Evolutionary conservation across 352 stramenopile genomes (phyloP), one percentile per base, ranked within the genome.

Genomic region (Pythium rishiriense): DNA sequence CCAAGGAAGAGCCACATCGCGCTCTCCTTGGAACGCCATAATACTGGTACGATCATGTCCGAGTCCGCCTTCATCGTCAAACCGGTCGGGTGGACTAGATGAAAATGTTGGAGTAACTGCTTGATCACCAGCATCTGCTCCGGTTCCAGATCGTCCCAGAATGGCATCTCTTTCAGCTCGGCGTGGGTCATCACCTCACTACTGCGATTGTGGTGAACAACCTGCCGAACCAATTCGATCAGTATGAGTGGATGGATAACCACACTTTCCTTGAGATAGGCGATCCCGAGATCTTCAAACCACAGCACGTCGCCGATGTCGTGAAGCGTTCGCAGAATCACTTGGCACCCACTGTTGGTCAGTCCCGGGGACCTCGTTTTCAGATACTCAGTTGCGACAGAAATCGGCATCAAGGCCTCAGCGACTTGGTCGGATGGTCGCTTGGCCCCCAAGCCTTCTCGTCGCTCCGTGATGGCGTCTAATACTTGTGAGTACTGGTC

Each of bases 121-220:
- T 75, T 75, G 29, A 75, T 41, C 14, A 50, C 50, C 24, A 69
- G 31, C 42, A 60, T 65, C 11, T 51, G 51, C 12, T 66, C 14
- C 1, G 35, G 24, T 12, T 69, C 28, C 7, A 62, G 3, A 22
- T 62, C n/a, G 29, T 46, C 19, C 55, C 55, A 62, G 25, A 47
- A 56, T 11, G 58, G 48, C 3, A 57, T 26, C 8, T 15, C 2
- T 41, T 46, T 58, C 4, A 58, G 37, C 11, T 17, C 53, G 11
- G 15, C 15, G 41, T 58, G 35, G 0, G n/a, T 17, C 17, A 65
- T 55, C 26, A 47, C n/a, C 19, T 54, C 41, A 17, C 26, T 19
- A 14, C 19, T 37, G 4, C 33, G 35, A 0, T 69, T 28, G 47
- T 63, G 53, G 12, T 58, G 51, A 8, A 62, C 21, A 11, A 63